Conservation (phyloP, 495 filamentous ascomycete genomes). For the Lasiosphaeria miniovina region DNA sequence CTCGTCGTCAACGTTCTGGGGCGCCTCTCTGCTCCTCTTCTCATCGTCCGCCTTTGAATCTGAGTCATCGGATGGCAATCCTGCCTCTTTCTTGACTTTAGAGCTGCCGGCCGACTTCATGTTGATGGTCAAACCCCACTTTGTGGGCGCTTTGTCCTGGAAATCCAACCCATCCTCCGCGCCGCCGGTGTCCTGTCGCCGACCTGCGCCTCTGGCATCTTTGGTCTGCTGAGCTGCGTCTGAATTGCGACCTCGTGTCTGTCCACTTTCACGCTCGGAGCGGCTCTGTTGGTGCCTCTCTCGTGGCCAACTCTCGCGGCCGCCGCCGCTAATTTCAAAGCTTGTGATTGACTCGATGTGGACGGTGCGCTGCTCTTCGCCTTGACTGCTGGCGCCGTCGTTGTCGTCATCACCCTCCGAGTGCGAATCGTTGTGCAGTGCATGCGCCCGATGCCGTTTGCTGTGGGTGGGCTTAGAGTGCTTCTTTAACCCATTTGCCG, state of each 20-base stretch:
- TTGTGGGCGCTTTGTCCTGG: slow-evolving; percentile 30
- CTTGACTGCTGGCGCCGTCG: not conserved
- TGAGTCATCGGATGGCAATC: slow-evolving; percentile 4
- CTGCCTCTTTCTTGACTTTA: not conserved
- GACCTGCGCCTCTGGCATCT: not conserved
- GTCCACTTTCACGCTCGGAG: not conserved
- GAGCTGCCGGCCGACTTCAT: slow-evolving; percentile 22
- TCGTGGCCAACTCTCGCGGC: not conserved
- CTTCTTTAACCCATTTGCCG: slow-evolving; percentile 20
- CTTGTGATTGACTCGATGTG: slow-evolving; percentile 39
- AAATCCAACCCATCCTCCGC: slow-evolving; percentile 29
- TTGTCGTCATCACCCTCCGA: slow-evolving; percentile 26
- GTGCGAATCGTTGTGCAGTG: slow-evolving; percentile 31
- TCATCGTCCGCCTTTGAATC: slow-evolving; percentile 17
- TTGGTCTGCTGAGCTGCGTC: not conserved
- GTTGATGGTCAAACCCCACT: slow-evolving; percentile 45
- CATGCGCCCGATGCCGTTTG: slow-evolving; percentile 39
- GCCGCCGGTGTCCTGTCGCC: slow-evolving; percentile 2
- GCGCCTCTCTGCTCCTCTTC: slow-evolving; percentile 22
- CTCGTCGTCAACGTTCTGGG: slow-evolving; percentile 65
- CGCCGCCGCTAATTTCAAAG: slow-evolving; percentile 9
- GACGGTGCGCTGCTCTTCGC: slow-evolving; percentile 6
- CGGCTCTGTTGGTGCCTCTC: not conserved
- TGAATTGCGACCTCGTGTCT: too few relatives aligned
- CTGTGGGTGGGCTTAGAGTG: slow-evolving; percentile 33